phyloP scores from a whole-genome alignment of 2,329 filamentous ascomycete genomes.

The Trichophaea hybrida region DNA sequence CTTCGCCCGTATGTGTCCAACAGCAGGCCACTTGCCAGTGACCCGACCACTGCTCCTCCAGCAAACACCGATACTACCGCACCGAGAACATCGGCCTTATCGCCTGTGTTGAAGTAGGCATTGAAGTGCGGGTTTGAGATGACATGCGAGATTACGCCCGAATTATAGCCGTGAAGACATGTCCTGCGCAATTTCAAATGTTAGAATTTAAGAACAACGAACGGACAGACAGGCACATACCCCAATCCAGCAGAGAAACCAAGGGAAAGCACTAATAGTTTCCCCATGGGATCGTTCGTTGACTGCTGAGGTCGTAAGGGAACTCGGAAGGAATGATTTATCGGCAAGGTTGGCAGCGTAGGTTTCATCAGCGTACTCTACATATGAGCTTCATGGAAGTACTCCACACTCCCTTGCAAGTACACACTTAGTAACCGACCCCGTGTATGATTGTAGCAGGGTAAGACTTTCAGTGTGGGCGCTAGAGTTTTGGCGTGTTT shows the following conservation, averaged over 20 bases:
- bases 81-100: not conserved
- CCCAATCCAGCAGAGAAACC: not conserved
- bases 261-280: slow-evolving; percentile 1
- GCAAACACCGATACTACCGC: slow-evolving; percentile 3
- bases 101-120: not conserved
- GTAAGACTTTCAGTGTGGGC: no score
- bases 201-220: not conserved
- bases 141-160: slow-evolving; percentile 1
- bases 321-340: not conserved
- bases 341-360: not conserved
- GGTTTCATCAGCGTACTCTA: not conserved
- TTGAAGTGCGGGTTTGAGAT: slow-evolving; percentile 4
- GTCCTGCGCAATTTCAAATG: not conserved
- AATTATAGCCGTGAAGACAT: slow-evolving; percentile 4
- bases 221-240: not conserved
- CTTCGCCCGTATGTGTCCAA: not conserved
- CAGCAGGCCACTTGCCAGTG: not conserved
- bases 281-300: not conserved
- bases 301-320: not conserved
- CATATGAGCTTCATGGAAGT: not conserved
- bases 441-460: not conserved
- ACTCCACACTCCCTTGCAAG: not conserved
- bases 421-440: not conserved
- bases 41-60: not conserved
- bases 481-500: no score